Percentiles rank a stretch among this genome's conserved stretches.
Evolutionary conservation across 495 filamentous ascomycete species (phyloP).

Genomic region (Tuber brumale): DNA sequence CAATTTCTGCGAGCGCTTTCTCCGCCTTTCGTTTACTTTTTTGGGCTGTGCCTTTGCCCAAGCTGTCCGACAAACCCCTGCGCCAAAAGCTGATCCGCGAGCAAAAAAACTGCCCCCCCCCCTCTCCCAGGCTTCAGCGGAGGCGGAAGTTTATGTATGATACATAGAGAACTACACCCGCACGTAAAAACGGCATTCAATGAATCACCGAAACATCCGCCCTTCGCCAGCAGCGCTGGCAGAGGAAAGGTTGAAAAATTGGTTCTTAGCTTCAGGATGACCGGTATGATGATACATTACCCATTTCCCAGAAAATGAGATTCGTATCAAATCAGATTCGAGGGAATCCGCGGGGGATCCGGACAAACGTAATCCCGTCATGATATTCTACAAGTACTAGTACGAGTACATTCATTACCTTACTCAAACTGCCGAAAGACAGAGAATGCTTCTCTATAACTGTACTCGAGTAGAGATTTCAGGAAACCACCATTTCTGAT

Average conservation of each 20-base stretch:
- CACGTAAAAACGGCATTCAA: neutral
- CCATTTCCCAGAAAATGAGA: neutral
- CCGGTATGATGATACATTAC: neutral
- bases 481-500: neutral
- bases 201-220: neutral
- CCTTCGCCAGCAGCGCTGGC: neutral
- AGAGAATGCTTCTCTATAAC: neutral
- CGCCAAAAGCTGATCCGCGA: neutral
- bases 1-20: neutral
- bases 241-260: neutral
- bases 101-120: neutral
- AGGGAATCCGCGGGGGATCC: neutral
- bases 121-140: neutral
- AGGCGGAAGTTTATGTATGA: neutral
- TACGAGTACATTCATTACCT: no score
- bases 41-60: slow-evolving; percentile 2
- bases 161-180: neutral
- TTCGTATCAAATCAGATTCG: neutral
- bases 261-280: neutral
- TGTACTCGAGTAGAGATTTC: neutral
- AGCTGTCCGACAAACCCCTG: neutral
- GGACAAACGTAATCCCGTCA: slow-evolving; percentile 1
- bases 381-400: neutral
- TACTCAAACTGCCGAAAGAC: neutral
- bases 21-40: slow-evolving; percentile 3